A percentile compares a stretch with the other conserved stretches of the same genome.
Evolutionary conservation across 352 stramenopile genomes (phyloP).

Genomic region (Pythium biforme): DNA sequence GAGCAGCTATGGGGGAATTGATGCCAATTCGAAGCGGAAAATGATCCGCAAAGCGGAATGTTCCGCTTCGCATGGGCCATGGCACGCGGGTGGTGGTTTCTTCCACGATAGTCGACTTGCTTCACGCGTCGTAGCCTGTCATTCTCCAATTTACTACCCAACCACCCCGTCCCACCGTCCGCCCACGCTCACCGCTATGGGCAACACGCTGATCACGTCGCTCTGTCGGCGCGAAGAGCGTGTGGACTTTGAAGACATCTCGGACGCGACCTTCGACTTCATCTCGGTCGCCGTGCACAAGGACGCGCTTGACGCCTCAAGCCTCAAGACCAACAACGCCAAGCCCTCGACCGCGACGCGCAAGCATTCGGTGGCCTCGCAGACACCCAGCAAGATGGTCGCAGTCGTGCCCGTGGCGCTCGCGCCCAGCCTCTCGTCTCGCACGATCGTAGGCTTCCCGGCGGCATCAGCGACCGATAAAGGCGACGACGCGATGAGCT

Average conservation of each 20-base stretch:
- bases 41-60: neutral
- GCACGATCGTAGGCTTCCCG: constrained; percentile 16
- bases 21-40: neutral
- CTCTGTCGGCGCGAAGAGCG: constrained; percentile 26
- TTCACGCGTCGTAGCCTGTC: constrained; percentile 2
- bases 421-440: constrained; percentile 20
- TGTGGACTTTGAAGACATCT: constrained; percentile 37
- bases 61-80: neutral
- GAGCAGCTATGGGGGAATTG: neutral
- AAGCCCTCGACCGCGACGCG: constrained; percentile 6
- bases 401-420: constrained; percentile 29
- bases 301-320: constrained; percentile 3
- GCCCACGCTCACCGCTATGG: constrained; percentile 14
- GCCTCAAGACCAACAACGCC: constrained; percentile 14
- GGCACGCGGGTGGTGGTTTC: constrained; percentile 1
- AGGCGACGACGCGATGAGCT: constrained; percentile 24
- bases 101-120: too few relatives aligned
- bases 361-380: neutral
- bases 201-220: constrained; percentile 34
- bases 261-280: constrained; percentile 36
- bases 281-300: constrained; percentile 32
- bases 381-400: constrained; percentile 21
- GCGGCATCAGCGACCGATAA: neutral
- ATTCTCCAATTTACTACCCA: constrained; percentile 30
- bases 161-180: neutral